These are phyloP conservation scores for Pyrus bretschneideri DNA, from an alignment of 306 rosid genomes.

Conservation along the genomic window DNA sequence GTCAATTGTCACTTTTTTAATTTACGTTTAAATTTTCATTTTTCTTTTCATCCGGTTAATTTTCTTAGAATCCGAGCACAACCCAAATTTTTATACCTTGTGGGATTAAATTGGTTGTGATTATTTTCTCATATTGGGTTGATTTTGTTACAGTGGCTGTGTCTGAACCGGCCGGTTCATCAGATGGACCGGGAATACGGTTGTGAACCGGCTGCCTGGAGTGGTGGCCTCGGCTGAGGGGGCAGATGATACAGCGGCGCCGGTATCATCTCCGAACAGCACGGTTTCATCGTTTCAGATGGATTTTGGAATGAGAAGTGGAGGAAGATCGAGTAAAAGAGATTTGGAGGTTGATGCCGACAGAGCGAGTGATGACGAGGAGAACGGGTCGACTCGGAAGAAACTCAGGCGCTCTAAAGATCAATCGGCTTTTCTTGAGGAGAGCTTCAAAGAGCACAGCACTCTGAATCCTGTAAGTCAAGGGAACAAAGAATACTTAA, in stretches of 20 bases:
- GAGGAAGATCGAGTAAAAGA: slow-evolving; percentile 37
- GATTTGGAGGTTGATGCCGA: slow-evolving; percentile 52
- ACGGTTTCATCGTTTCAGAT: slow-evolving; percentile 60
- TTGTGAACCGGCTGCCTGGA: slow-evolving; percentile 46
- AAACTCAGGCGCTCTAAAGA: slow-evolving; percentile 84
- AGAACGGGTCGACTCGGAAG: slow-evolving; percentile 72
- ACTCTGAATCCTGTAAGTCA: slow-evolving; percentile 88
- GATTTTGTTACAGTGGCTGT: slow-evolving; percentile 30
- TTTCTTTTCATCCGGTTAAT: background rate
- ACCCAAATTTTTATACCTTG: background rate
- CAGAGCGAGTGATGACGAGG: slow-evolving; percentile 71
- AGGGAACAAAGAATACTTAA: background rate
- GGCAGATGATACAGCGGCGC: slow-evolving; percentile 42
- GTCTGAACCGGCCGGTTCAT: slow-evolving; percentile 26
- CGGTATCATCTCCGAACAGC: slow-evolving; percentile 70
- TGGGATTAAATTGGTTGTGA: background rate
- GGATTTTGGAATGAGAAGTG: slow-evolving; percentile 46
- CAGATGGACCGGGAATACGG: slow-evolving; percentile 42
- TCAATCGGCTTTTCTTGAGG: slow-evolving; percentile 90
- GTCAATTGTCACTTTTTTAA: too few relatives aligned
- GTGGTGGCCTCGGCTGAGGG: slow-evolving; percentile 36
- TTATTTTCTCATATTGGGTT: background rate
- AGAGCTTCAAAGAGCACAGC: slow-evolving; percentile 86
- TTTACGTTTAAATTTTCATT: background rate
- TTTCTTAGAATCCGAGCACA: background rate